phyloP scores from a whole-genome alignment of 2,329 filamentous ascomycete genomes.

The Paraconiothyrium brasiliense region DNA sequence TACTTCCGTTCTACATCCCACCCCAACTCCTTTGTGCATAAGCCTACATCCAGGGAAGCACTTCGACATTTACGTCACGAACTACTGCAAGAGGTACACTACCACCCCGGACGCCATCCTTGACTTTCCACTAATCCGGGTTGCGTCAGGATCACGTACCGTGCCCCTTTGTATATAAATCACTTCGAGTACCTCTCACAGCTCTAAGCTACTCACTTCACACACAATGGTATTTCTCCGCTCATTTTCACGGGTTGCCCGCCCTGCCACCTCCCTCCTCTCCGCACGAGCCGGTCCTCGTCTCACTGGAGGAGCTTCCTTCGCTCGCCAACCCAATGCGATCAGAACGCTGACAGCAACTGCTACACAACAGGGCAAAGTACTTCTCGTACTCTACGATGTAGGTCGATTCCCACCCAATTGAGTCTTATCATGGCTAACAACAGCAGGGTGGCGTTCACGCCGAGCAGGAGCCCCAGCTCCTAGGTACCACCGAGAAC shows the following conservation, averaged over 20 bases:
- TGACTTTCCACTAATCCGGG: slow-evolving; percentile 32
- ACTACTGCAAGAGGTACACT: slow-evolving; percentile 36
- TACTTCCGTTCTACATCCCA: slow-evolving; percentile 28
- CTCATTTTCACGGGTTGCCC: slow-evolving; percentile 66
- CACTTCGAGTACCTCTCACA: slow-evolving; percentile 30
- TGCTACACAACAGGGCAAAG: slow-evolving; percentile 85
- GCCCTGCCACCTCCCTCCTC: slow-evolving; percentile 63
- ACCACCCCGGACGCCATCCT: slow-evolving; percentile 32
- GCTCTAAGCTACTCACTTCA: slow-evolving; percentile 25
- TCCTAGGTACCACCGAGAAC: slow-evolving; percentile 97
- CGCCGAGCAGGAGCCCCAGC: slow-evolving; percentile 84
- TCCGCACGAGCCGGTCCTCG: slow-evolving; percentile 55
- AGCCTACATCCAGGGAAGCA: slow-evolving; percentile 17
- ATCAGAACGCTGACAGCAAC: slow-evolving; percentile 71
- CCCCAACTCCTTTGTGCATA: slow-evolving; percentile 29
- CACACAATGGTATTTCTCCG: slow-evolving; percentile 69
- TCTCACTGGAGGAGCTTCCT: slow-evolving; percentile 53
- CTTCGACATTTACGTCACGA: slow-evolving; percentile 31
- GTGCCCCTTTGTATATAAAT: slow-evolving; percentile 34
- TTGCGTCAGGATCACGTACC: slow-evolving; percentile 40
- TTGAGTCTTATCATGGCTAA: slow-evolving; percentile 28
- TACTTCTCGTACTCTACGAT: slow-evolving; percentile 93
- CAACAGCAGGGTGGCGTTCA: slow-evolving; percentile 74
- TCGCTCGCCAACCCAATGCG: slow-evolving; percentile 58
- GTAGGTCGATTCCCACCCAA: slow-evolving; percentile 59